These are phyloP conservation scores for Trichoderma sp. DNA, from an alignment of 2,329 filamentous ascomycete species.

Conservation along the genomic window DNA sequence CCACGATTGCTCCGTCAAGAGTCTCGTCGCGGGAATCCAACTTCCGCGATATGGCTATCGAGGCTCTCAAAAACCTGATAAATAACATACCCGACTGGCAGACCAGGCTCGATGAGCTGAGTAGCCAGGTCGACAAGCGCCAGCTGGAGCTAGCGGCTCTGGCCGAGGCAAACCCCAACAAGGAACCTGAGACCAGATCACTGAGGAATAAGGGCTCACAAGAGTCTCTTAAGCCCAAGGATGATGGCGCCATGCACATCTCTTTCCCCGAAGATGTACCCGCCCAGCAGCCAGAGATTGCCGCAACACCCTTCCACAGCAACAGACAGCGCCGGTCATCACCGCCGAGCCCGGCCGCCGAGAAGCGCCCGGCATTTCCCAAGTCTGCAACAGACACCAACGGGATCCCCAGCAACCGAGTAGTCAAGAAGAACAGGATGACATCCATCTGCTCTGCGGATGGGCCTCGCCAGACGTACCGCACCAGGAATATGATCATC, in stretches of 20 bases:
- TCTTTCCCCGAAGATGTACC: conserved; percentile 23
- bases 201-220: conserved; percentile 53
- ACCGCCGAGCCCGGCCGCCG: conserved; percentile 16
- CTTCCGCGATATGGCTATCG: conserved; percentile 46
- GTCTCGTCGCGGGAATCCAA: conserved; percentile 31
- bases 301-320: background rate
- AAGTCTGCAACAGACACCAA: conserved; percentile 46
- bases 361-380: conserved; percentile 31
- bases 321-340: conserved; percentile 19
- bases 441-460: conserved; percentile 52
- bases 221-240: conserved; percentile 51
- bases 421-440: conserved; percentile 50
- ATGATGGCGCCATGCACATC: conserved; percentile 39
- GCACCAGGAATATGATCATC: conserved; percentile 72
- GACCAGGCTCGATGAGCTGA: conserved; percentile 57
- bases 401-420: conserved; percentile 47
- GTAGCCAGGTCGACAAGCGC: conserved; percentile 58
- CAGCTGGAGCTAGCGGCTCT: conserved; percentile 59
- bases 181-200: conserved; percentile 38
- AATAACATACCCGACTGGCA: conserved; percentile 61
- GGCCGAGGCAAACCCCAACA: conserved; percentile 31
- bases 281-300: background rate
- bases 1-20: conserved; percentile 29
- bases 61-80: conserved; percentile 55
- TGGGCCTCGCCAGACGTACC: conserved; percentile 55